These are phyloP conservation scores for Arabis hirsuta DNA, from an alignment of 345 rosid species.

Conservation along the genomic window DNA sequence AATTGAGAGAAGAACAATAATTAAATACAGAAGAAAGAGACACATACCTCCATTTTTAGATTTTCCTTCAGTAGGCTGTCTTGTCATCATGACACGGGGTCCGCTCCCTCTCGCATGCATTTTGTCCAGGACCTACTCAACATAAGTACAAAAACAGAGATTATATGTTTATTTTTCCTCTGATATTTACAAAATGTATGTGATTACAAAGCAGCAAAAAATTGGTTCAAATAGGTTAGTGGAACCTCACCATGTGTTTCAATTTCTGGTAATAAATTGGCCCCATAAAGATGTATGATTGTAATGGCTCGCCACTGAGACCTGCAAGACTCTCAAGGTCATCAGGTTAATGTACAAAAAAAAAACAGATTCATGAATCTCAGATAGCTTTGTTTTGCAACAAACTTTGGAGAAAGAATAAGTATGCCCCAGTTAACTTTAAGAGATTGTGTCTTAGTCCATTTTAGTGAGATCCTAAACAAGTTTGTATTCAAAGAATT, in stretches of 20 bases:
- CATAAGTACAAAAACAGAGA: background rate
- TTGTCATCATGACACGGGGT: constrained; percentile 84
- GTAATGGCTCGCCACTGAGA: constrained; percentile 83
- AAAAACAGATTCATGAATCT: background rate
- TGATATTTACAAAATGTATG: background rate
- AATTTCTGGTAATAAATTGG: constrained; percentile 97
- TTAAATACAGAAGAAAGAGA: constrained; percentile 23
- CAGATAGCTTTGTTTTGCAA: background rate
- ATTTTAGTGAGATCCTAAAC: constrained; percentile 9
- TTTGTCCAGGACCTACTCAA: constrained; percentile 75
- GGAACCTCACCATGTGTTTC: constrained; percentile 86
- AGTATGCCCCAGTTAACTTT: background rate
- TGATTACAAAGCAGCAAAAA: constrained; percentile 1
- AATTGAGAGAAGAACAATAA: constrained; percentile 8
- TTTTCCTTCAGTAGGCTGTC: constrained; percentile 99
- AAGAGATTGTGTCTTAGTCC: constrained; percentile 16
- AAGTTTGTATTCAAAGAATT: constrained; percentile 5
- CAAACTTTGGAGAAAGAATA: constrained; percentile 1
- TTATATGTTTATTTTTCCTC: background rate
- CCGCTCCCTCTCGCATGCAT: constrained; percentile 98
- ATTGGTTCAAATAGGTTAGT: background rate
- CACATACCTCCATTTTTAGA: constrained; percentile 86
- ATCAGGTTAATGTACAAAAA: constrained; percentile 37
- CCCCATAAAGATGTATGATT: constrained; percentile 94
- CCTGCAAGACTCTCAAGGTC: constrained; percentile 54